Base-by-base conservation (phyloP, 2,329 filamentous ascomycete genomes). In the Trichoderma koningiopsis region DNA sequence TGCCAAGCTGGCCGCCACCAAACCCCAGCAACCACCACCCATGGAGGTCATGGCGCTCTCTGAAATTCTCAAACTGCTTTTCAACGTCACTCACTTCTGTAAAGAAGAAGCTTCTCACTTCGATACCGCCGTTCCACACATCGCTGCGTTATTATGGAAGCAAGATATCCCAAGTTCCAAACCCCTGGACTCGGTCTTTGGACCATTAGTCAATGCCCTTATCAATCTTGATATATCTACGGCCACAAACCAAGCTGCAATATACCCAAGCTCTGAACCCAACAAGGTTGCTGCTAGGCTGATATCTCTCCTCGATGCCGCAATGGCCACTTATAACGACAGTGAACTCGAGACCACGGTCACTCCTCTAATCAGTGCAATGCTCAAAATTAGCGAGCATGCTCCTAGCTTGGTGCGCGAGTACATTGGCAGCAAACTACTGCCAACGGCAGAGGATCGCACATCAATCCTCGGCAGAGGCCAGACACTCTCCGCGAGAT, bases 41-140 rank as follows among this genome's bases (percentile, higher is more conserved):
- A 92, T 94, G 85, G 89, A 91, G 72, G 89, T 91, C 70, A 89
- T 95, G 88, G 93, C 94, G 0, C 84, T 98, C 47, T 85, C 85
- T 10, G 95, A 98, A 79, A 95, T 92, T 0, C 82, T 96, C 61
- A 97, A 97, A 76, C 85, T 98, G 52, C 81, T 97, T 63, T 98
- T 96, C 84, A 97, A 97, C 79, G 84, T 97, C 65, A 92, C 91
- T 1, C 90, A 94, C 74, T 89, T 90, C 75, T 91, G 90, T 73
- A 88, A 89, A 4, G 84, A 89, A 53, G 84, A 90, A 31, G 80
- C 82, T 5, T 78, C 83, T 0, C 80, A 83, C 0, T 96, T 97
- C 76, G 88, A 88, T 1, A 82, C 86, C 27, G 88, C 91, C 3
- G 85, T 96, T 53, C 86, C 89, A 13, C 85, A 89, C 70, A 87